Percentiles rank a stretch among this genome's conserved stretches.
Conservation (phyloP, 257 asterid genomes). For the Capsicum pubescens region DNA sequence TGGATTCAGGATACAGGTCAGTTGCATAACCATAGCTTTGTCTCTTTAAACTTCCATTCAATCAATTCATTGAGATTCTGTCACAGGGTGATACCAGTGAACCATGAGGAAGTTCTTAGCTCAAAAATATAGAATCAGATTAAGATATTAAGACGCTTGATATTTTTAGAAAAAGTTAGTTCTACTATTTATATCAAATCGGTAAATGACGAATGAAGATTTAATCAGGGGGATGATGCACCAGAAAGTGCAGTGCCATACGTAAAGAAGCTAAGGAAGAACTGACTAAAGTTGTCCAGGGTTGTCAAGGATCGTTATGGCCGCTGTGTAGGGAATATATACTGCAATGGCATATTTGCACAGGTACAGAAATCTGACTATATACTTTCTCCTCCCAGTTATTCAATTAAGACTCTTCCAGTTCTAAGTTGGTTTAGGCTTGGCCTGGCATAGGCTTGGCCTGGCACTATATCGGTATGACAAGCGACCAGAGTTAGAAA, state of each 20-base stretch:
- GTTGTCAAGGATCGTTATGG: constrained; percentile 82
- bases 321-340: constrained; percentile 79
- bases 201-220: constrained; percentile 17
- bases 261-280: constrained; percentile 82
- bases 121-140: constrained; percentile 78
- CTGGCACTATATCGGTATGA: constrained; percentile 91
- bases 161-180: neutral
- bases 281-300: constrained; percentile 62
- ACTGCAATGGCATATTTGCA: constrained; percentile 84
- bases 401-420: constrained; percentile 2
- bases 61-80: neutral
- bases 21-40: neutral
- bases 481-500: constrained; percentile 68
- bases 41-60: neutral
- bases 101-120: constrained; percentile 78
- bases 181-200: neutral
- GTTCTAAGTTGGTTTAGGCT: constrained; percentile 33
- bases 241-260: constrained; percentile 91
- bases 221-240: constrained; percentile 83
- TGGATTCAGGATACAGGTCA: constrained; percentile 81
- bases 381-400: neutral
- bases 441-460: constrained; percentile 94
- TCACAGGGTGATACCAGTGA: constrained; percentile 64
- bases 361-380: constrained; percentile 56
- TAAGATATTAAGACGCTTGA: constrained; percentile 56